These are phyloP conservation scores for Purshia tridentata DNA, from an alignment of 306 rosid species.

Conservation along the genomic window DNA sequence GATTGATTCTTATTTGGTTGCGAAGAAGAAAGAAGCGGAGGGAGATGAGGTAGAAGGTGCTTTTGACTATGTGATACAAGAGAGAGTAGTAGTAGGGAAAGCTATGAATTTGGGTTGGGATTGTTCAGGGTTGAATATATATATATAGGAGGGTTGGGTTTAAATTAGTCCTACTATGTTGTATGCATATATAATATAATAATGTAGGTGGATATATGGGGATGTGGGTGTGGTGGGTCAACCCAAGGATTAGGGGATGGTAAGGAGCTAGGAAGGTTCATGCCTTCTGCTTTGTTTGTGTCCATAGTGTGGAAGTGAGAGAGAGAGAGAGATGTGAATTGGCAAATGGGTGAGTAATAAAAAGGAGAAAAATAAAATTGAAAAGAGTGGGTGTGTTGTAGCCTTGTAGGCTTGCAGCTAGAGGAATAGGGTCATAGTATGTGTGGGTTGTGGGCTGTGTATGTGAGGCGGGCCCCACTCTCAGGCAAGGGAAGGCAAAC, in stretches of 20 bases:
- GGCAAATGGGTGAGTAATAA: too few species aligned
- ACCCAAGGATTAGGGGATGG: constrained; percentile 33
- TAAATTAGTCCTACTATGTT: neutral
- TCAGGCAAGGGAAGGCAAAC: constrained; percentile 8
- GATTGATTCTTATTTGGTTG: too few species aligned
- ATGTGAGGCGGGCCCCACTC: constrained; percentile 56
- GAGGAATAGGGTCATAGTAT: constrained; percentile 23
- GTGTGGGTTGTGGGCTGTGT: constrained; percentile 64
- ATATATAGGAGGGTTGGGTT: constrained; percentile 51
- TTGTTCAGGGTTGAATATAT: constrained; percentile 51
- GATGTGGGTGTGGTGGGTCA: constrained; percentile 67
- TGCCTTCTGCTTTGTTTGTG: neutral
- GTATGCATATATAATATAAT: constrained; percentile 26
- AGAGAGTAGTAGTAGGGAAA: constrained; percentile 7
- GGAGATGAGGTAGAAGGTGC: constrained; percentile 13
- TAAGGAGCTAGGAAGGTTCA: constrained; percentile 73
- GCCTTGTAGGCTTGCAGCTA: constrained; percentile 4
- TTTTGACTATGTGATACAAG: constrained; percentile 14
- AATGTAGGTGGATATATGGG: constrained; percentile 38
- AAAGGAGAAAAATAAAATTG: too few species aligned
- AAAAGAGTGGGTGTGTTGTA: too few species aligned
- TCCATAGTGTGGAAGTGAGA: neutral
- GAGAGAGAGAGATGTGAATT: too few species aligned
- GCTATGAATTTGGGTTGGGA: constrained; percentile 25
- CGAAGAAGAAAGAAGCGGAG: neutral